Base-by-base conservation (phyloP, 2,329 filamentous ascomycete species). In the Sphaerulina populicola region DNA sequence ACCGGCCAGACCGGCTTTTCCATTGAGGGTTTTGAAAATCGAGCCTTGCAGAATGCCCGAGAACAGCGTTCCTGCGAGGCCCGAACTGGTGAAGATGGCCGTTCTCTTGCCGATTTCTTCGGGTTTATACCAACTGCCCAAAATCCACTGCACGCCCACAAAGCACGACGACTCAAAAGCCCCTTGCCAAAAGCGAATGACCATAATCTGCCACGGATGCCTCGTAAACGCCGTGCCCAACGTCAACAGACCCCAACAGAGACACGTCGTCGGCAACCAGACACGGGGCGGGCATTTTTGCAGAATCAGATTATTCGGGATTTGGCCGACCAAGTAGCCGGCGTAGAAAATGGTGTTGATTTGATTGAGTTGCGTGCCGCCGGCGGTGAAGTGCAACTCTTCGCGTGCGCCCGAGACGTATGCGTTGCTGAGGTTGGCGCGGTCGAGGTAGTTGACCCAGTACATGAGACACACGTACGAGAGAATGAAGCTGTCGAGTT, bases 231-330 rank as follows among this genome's bases (percentile, higher is more conserved):
- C 79, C 1, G 78, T 81, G 2, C 60, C 59, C 10, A 62, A 49
- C 3, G 82, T 85, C 23, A 86, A 66, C 0, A 72, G 70, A 2
- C 77, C 81, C 83, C 82, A 86, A 51, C 79, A 60, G 82, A 82
- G 70, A 44, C 59, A 62, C 9, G 61, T 63, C 15, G 52, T 56
- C 1, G 61, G 58, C 10, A 64, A 38, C 54, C 79, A 85, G 54
- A 78, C 71, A n/a, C 80, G 73, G 2, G 81, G 82, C 44, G 75
- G 75, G 53, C 85, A 62, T 57, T 82, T 81, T 63, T 83, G 78
- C 2, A 86, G 71, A 2, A 79, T 79, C 7, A 83, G 64, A 59
- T 82, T 82, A 47, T 75, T 77, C 0, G 80, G 80, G 12, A 83
- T 69, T 62, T 85, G 80, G 1, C 81, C 80, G 3, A 83, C 64